Percentiles rank a stretch among this genome's conserved stretches.
phyloP scores from a whole-genome alignment of 2,329 filamentous ascomycete species.

The Colletotrichum sp. region DNA sequence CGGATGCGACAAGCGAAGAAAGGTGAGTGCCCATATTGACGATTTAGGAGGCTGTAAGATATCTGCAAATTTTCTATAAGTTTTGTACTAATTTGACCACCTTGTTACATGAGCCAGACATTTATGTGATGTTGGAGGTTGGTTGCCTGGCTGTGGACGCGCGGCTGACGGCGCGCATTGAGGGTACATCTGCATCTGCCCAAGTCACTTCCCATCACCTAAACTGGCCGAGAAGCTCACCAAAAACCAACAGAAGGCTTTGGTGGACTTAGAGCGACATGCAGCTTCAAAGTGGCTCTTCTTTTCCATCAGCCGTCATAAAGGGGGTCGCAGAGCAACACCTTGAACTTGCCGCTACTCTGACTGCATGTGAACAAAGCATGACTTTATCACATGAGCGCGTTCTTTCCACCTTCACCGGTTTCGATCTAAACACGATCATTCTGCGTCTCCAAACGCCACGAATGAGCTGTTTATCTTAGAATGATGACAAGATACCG shows the following conservation, averaged over 20 bases:
- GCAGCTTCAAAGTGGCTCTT: too few species aligned
- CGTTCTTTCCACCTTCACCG: not conserved
- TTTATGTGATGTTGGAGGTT: not conserved
- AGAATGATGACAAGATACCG: not conserved
- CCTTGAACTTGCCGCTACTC: not conserved
- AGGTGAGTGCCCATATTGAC: not conserved
- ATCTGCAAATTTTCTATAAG: not conserved
- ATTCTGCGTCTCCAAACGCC: not conserved
- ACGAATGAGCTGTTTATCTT: not conserved
- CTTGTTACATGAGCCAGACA: not conserved
- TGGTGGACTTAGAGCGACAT: not conserved
- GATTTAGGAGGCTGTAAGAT: not conserved
- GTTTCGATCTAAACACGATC: not conserved
- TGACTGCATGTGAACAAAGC: not conserved
- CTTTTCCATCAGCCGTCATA: not conserved
- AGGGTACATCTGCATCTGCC: not conserved
- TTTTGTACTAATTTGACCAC: not conserved
- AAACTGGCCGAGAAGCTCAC: not conserved
- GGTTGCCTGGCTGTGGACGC: not conserved
- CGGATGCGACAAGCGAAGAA: not conserved
- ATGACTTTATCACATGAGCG: not conserved
- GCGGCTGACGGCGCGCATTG: not conserved
- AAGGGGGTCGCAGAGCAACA: not conserved
- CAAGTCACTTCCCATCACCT: not conserved
- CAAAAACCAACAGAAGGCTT: accelerated